A percentile compares a stretch with the other conserved stretches of the same genome.
Evolutionary conservation across 768 basidiomycete species (phyloP).

Genomic region (Suillus sp.): DNA sequence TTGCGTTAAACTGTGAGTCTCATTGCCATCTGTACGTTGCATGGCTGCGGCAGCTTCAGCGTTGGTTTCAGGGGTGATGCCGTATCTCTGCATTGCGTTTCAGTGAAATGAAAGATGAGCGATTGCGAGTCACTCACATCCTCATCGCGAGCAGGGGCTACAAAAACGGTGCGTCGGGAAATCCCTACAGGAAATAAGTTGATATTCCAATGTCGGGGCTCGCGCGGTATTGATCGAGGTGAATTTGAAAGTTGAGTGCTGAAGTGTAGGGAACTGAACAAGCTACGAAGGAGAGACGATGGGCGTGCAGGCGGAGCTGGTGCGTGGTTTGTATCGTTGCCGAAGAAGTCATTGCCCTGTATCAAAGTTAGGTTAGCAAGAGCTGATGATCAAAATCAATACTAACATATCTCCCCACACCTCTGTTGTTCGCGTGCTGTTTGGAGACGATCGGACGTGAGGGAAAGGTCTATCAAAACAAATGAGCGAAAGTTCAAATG

Average conservation of each 20-base stretch:
- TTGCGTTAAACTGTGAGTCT: too few relatives aligned
- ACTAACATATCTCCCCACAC: conserved; percentile 4
- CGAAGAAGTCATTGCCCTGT: background rate
- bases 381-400: background rate
- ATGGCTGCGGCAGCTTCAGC: too few relatives aligned
- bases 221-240: background rate
- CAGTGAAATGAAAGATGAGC: too few relatives aligned
- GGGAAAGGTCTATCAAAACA: background rate
- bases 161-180: background rate
- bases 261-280: background rate
- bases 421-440: conserved; percentile 21
- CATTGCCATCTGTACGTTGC: too few relatives aligned
- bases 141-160: background rate
- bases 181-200: background rate
- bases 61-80: too few relatives aligned
- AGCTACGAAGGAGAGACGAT: background rate
- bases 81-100: too few relatives aligned
- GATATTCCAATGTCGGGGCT: background rate
- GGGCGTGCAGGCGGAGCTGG: background rate
- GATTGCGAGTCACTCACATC: background rate
- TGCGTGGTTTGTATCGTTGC: background rate
- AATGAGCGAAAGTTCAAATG: background rate
- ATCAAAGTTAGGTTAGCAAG: background rate
- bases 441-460: background rate
- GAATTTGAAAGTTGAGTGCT: background rate